A percentile compares a stretch with the other conserved stretches of the same genome.
These are phyloP conservation scores for Nakazawaea holstii DNA, from an alignment of 805 yeast genomes.

Conservation along the genomic window DNA sequence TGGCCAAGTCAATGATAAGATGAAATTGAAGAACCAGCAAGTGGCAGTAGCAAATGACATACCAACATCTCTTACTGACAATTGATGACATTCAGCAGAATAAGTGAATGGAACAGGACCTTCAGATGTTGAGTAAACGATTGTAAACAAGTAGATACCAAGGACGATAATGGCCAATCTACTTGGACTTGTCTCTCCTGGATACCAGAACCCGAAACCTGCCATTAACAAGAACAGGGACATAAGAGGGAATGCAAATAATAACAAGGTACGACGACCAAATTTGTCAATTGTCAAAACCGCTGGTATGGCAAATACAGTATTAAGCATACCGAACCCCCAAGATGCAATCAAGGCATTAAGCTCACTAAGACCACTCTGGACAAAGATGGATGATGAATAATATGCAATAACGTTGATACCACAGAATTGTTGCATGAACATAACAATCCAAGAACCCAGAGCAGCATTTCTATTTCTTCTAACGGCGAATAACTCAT, in stretches of 20 bases:
- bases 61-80: slow-evolving; percentile 74
- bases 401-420: slow-evolving; percentile 85
- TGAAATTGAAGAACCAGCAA: slow-evolving; percentile 69
- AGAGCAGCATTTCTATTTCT: slow-evolving; percentile 80
- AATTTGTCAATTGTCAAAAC: slow-evolving; percentile 71
- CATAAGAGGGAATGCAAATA: slow-evolving; percentile 62
- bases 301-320: slow-evolving; percentile 79
- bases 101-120: slow-evolving; percentile 91
- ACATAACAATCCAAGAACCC: slow-evolving; percentile 79
- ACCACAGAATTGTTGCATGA: slow-evolving; percentile 91
- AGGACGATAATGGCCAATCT: slow-evolving; percentile 63
- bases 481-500: slow-evolving; percentile 62
- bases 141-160: slow-evolving; percentile 70
- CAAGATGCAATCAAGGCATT: slow-evolving; percentile 73
- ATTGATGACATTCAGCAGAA: slow-evolving; percentile 79
- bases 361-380: slow-evolving; percentile 58
- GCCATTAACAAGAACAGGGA: slow-evolving; percentile 52
- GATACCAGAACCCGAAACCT: slow-evolving; percentile 71
- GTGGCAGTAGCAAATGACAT: slow-evolving; percentile 76
- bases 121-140: slow-evolving; percentile 77
- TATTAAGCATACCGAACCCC: slow-evolving; percentile 83
- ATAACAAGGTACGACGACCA: slow-evolving; percentile 62
- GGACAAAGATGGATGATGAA: slow-evolving; percentile 68
- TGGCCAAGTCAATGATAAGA: slow-evolving; percentile 77
- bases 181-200: slow-evolving; percentile 34